These are phyloP conservation scores for Xylariales sp. DNA, from an alignment of 2,329 filamentous ascomycete genomes.

Conservation along the genomic window DNA sequence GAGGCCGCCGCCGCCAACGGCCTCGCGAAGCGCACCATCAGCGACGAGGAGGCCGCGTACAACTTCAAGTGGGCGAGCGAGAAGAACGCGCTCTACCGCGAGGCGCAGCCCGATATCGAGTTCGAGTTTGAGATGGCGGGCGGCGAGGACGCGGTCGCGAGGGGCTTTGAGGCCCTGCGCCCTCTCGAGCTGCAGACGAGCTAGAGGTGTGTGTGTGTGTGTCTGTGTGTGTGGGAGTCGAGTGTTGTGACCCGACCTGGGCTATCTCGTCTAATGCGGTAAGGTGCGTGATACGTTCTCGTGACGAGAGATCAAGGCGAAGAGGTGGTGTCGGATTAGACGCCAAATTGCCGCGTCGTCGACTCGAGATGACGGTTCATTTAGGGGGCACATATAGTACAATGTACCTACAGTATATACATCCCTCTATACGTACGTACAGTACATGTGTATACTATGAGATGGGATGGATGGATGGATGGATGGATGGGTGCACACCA, in stretches of 20 bases:
- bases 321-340: constrained; percentile 16
- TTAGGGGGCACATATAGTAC: background rate
- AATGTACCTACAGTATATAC: too few relatives aligned
- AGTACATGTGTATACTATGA: too few relatives aligned
- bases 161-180: constrained; percentile 46
- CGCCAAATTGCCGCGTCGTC: constrained; percentile 9
- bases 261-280: background rate
- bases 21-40: constrained; percentile 56
- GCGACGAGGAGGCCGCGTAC: constrained; percentile 56
- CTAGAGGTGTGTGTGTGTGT: background rate
- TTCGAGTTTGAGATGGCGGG: constrained; percentile 50
- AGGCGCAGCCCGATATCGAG: constrained; percentile 51
- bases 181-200: constrained; percentile 35
- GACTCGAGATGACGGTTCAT: constrained; percentile 18
- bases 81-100: constrained; percentile 49
- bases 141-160: constrained; percentile 48
- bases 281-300: constrained; percentile 27
- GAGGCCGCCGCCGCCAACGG: constrained; percentile 70
- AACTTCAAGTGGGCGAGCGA: constrained; percentile 55
- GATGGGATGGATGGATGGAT: too few relatives aligned
- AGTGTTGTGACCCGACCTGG: constrained; percentile 5
- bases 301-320: constrained; percentile 18
- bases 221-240: constrained; percentile 3
- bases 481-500: constrained; percentile 19
- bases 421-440: too few relatives aligned